Percentiles rank a stretch among this genome's conserved stretches.
Evolutionary conservation across 2,329 filamentous ascomycete genomes (phyloP).

Genomic region (Fusarium phyllophilum): DNA sequence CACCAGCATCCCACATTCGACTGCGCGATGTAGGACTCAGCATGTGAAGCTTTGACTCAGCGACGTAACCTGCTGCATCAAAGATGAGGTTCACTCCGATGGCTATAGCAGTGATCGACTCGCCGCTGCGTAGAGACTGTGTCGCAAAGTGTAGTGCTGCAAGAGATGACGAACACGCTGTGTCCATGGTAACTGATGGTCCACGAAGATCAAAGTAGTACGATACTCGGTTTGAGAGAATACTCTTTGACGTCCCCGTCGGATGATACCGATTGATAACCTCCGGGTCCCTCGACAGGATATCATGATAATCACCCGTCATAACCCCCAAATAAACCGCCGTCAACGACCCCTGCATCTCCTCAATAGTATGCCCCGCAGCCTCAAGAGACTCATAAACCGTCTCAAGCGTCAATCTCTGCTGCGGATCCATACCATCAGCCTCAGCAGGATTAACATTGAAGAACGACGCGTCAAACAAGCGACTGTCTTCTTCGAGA

Average conservation of each 20-base stretch:
- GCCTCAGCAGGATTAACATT: constrained; percentile 52
- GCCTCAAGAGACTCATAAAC: constrained; percentile 55
- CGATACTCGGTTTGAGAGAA: neutral
- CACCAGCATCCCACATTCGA: constrained; percentile 23
- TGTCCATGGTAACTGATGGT: constrained; percentile 2
- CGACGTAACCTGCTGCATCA: constrained; percentile 25
- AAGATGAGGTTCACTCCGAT: constrained; percentile 39
- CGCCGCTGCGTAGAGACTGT: neutral
- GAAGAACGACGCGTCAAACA: constrained; percentile 54
- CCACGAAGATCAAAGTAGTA: constrained; percentile 3
- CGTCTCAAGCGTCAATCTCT: constrained; percentile 53
- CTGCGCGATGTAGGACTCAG: constrained; percentile 7
- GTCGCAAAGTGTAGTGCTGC: neutral
- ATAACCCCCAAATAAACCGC: constrained; percentile 28
- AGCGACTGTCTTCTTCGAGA: constrained; percentile 42
- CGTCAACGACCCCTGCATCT: constrained; percentile 26
- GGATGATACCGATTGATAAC: constrained; percentile 44
- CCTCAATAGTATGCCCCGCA: constrained; percentile 48
- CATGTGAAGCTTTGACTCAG: constrained; percentile 57
- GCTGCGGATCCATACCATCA: constrained; percentile 54
- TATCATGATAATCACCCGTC: constrained; percentile 18
- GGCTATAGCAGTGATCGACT: neutral
- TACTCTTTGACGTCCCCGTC: neutral
- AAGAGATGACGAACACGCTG: neutral
- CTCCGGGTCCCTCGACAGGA: constrained; percentile 22